These are phyloP conservation scores for Obelidium mucronatum DNA, from an alignment of 192 early-diverging fungal species.

Conservation along the genomic window DNA sequence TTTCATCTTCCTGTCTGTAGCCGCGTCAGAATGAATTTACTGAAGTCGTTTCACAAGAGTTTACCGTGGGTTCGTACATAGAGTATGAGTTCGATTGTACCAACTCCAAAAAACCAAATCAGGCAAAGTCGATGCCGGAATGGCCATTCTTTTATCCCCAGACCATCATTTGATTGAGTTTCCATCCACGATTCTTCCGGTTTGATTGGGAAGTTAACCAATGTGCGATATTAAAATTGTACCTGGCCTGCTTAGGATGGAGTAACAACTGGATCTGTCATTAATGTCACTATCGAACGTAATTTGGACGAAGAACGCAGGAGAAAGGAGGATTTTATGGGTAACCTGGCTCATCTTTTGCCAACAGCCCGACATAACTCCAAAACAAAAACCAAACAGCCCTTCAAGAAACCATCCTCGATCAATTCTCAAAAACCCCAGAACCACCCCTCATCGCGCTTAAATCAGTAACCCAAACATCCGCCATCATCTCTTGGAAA, in stretches of 20 bases:
- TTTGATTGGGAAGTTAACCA: constrained; percentile 14
- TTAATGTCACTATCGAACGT: constrained; percentile 94
- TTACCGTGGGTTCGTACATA: constrained; percentile 30
- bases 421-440: constrained; percentile 79
- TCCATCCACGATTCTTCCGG: constrained; percentile 93
- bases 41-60: constrained; percentile 39
- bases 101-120: not conserved
- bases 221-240: no score
- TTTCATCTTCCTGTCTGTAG: not conserved
- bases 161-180: constrained; percentile 99
- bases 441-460: constrained; percentile 79
- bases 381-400: no score
- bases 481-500: constrained; percentile 91
- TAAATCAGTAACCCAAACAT: constrained; percentile 77
- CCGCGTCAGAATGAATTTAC: constrained; percentile 20
- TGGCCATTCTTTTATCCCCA: constrained; percentile 91
- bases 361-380: constrained; percentile 63
- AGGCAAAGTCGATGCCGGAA: constrained; percentile 77
- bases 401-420: constrained; percentile 86
- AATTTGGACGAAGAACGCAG: constrained; percentile 85
- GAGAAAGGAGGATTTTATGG: constrained; percentile 66
- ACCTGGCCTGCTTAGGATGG: constrained; percentile 65
- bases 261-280: constrained; percentile 91
- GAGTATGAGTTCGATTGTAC: not conserved
- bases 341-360: no score